phyloP scores from a whole-genome alignment of 805 yeast genomes.

The Scheffersomyces lignosus region DNA sequence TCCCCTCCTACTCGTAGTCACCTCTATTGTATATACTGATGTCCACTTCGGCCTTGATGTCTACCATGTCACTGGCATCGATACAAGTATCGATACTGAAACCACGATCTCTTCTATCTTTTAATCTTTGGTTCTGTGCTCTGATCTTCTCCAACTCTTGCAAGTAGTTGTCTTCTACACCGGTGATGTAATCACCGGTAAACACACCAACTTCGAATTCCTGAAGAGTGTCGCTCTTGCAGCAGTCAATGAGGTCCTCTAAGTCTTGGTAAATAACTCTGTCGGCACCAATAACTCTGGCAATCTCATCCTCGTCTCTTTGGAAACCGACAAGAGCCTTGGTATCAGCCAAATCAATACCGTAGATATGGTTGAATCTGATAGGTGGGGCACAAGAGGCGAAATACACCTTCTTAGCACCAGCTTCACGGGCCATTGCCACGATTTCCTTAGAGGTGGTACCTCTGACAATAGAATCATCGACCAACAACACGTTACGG shows the following conservation, averaged over 20 bases:
- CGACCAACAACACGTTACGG: conserved; percentile 84
- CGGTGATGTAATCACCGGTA: conserved; percentile 94
- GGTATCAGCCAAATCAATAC: conserved; percentile 95
- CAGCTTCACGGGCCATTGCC: conserved; percentile 98
- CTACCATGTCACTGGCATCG: conserved; percentile 48
- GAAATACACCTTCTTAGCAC: conserved; percentile 91
- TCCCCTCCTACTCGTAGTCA: conserved; percentile 43
- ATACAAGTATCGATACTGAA: conserved; percentile 42
- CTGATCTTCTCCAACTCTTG: conserved; percentile 80
- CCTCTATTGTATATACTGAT: conserved; percentile 59
- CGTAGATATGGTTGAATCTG: conserved; percentile 92
- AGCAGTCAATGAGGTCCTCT: conserved; percentile 80
- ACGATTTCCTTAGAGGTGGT: conserved; percentile 96
- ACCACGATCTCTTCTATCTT: conserved; percentile 39
- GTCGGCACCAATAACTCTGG: conserved; percentile 83
- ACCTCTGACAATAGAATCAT: conserved; percentile 97
- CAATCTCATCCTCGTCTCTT: conserved; percentile 72
- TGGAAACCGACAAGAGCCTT: conserved; percentile 89
- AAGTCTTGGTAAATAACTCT: conserved; percentile 84
- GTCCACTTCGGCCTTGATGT: conserved; percentile 77
- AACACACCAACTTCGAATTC: conserved; percentile 95
- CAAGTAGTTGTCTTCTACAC: conserved; percentile 80
- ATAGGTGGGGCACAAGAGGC: conserved; percentile 99
- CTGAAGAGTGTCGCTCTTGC: conserved; percentile 51
- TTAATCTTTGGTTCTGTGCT: conserved; percentile 65